A percentile compares a stretch with the other conserved stretches of the same genome.
phyloP scores from a whole-genome alignment of 768 basidiomycete species.

The Filobasidium floriforme region DNA sequence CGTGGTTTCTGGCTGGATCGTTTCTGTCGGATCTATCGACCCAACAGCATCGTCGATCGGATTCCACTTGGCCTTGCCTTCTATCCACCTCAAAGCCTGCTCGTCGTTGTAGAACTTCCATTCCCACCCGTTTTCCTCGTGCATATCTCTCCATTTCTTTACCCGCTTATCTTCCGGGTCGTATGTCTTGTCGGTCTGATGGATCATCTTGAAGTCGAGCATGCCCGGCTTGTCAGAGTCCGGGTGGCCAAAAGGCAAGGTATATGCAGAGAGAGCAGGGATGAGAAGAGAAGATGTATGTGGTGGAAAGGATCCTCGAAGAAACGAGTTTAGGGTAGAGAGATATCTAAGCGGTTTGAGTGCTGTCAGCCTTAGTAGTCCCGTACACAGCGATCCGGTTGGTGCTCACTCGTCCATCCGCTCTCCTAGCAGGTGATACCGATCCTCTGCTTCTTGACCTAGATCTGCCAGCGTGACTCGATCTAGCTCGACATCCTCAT shows the following conservation, averaged over 20 bases:
- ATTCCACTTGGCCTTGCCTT: slow-evolving; percentile 18
- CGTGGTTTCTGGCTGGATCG: too few species aligned
- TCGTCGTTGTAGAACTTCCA: slow-evolving; percentile 31
- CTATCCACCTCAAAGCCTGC: slow-evolving; percentile 28
- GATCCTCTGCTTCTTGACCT: slow-evolving; percentile 11
- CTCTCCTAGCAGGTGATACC: slow-evolving; percentile 8
- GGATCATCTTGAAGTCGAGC: slow-evolving; percentile 32
- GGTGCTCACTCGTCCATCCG: slow-evolving; percentile 4
- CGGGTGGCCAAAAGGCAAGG: background rate
- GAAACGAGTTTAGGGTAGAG: background rate
- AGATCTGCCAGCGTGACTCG: slow-evolving; percentile 7
- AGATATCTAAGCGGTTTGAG: slow-evolving; percentile 1
- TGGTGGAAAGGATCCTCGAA: background rate
- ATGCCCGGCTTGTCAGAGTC: slow-evolving; percentile 16
- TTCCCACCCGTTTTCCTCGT: slow-evolving; percentile 31
- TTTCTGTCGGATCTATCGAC: too few species aligned
- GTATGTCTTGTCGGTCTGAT: slow-evolving; percentile 33
- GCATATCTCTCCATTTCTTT: slow-evolving; percentile 29
- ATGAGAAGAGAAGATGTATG: slow-evolving; percentile 3
- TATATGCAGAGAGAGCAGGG: slow-evolving; percentile 2
- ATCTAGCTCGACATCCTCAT: slow-evolving; percentile 3
- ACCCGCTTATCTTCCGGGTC: slow-evolving; percentile 13
- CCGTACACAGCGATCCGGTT: background rate
- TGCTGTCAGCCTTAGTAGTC: background rate
- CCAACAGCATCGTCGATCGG: too few species aligned